Base-by-base conservation (phyloP, 108 stramenopile species). In the Nitzschia sp. region DNA sequence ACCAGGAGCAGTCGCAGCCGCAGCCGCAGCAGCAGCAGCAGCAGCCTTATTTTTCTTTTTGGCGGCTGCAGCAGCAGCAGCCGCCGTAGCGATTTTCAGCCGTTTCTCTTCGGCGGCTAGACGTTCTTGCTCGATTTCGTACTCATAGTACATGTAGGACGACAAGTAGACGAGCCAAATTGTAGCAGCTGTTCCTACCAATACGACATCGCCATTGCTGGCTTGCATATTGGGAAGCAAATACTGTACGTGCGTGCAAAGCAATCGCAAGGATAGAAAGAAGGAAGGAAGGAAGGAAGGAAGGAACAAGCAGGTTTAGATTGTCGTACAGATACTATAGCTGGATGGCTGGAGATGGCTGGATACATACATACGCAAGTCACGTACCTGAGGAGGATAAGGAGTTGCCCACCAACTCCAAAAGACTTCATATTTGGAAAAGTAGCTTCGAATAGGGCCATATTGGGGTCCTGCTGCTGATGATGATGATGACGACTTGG, bases 341-440 rank as follows among this genome's bases (percentile, higher is more conserved):
- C n/a, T n/a, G n/a, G n/a, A n/a, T n/a, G n/a, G n/a, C n/a, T n/a
- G n/a, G n/a, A n/a, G n/a, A 33, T 31, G 8, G 9, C 19, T 13
- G 6, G 44, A 29, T 44, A 63, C 16, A 15, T 13, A 8, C 22
- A 16, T 19, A 6, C 8, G 13, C 36, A 25, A n/a, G 21, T 44
- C 15, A 27, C 47, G 4, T 47, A 50, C 63, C 27, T 47, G 27
- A 4, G 29, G 17, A 9, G 46, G 33, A 16, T 21, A 65, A 11
- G 63, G 53, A 9, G 66, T 26, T 28, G 30, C 31, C 66, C 66
- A 67, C n/a, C 26, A 67, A 34, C 5, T 25, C 52, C 53, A 67
- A 55, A 67, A 53, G 26, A 3, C 66, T 22, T 53, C 53, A 27
- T 31, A 54, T 35, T 34, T 26, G 16, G 63, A 65, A 21, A 65